phyloP scores from a whole-genome alignment of 495 filamentous ascomycete genomes.

The Lindgomyces ingoldianus region DNA sequence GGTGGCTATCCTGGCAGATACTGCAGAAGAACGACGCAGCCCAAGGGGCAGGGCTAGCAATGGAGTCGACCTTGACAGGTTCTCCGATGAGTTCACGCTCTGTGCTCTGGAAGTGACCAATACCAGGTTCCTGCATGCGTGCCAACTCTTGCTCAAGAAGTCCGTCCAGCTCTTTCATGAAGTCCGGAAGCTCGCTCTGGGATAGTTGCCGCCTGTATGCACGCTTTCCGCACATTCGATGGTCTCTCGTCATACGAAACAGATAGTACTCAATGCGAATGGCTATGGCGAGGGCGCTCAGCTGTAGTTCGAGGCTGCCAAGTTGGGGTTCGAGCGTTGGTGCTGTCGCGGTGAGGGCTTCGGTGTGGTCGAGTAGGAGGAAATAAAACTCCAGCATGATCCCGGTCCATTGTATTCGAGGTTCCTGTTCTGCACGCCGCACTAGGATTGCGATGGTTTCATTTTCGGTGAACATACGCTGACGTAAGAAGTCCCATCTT shows the following conservation, averaged over 20 bases:
- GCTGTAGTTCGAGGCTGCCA: slow-evolving; percentile 2
- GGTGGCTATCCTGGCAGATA: slow-evolving; percentile 2
- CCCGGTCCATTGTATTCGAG: not conserved
- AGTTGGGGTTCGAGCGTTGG: not conserved
- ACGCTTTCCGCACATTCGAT: not conserved
- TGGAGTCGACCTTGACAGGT: not conserved
- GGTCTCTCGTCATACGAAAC: slow-evolving; percentile 1
- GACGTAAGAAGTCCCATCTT: not conserved
- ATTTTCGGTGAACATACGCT: not conserved
- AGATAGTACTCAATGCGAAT: slow-evolving; percentile 4
- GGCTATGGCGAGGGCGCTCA: slow-evolving; percentile 1
- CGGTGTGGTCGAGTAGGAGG: slow-evolving; percentile 2
- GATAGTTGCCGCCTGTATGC: not conserved
- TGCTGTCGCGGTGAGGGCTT: not conserved
- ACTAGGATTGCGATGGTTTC: slow-evolving; percentile 1
- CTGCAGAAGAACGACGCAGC: not conserved
- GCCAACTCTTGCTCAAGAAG: slow-evolving; percentile 2
- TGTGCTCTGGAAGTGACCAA: slow-evolving; percentile 1
- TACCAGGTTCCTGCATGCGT: slow-evolving; percentile 2
- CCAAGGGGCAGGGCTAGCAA: not conserved
- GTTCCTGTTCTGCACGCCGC: not conserved
- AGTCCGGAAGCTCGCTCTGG: not conserved
- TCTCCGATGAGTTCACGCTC: slow-evolving; percentile 1
- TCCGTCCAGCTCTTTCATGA: not conserved
- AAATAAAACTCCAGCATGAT: not conserved